Evolutionary conservation across 1,284 basidiomycete species (phyloP).

Genomic region (Papiliotrema flavescens): DNA sequence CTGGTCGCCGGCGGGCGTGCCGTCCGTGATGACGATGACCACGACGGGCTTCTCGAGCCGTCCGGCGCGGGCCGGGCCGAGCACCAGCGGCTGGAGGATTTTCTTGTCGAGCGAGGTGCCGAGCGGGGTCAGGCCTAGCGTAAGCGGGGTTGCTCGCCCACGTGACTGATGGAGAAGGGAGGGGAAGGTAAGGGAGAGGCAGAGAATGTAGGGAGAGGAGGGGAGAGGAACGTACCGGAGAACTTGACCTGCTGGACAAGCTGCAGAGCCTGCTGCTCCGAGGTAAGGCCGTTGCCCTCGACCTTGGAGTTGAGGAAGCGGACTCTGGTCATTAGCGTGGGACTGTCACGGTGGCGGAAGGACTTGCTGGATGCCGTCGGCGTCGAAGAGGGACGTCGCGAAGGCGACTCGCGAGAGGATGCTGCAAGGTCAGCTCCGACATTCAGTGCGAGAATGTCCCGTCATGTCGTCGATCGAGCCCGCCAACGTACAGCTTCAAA

Average conservation of each 20-base stretch:
- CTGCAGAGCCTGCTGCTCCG: conserved; percentile 45
- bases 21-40: conserved; percentile 50
- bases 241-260: conserved; percentile 51
- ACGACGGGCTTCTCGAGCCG: conserved; percentile 51
- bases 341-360: too few relatives aligned
- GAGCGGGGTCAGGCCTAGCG: conserved; percentile 44
- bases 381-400: conserved; percentile 51
- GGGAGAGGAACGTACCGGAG: conserved; percentile 34
- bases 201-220: neutral
- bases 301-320: conserved; percentile 52
- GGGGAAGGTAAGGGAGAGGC: too few relatives aligned
- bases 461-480: neutral
- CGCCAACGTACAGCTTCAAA: conserved; percentile 42
- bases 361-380: conserved; percentile 47
- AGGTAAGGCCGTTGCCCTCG: conserved; percentile 50
- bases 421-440: conserved; percentile 3
- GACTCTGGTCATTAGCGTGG: neutral
- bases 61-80: conserved; percentile 46
- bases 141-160: neutral
- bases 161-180: too few relatives aligned
- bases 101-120: conserved; percentile 50
- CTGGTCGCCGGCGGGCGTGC: conserved; percentile 45
- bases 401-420: conserved; percentile 49
- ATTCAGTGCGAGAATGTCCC: neutral
- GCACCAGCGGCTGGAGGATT: conserved; percentile 50